These are phyloP conservation scores for Mycena rosella DNA, from an alignment of 768 basidiomycete species.

Conservation along the genomic window DNA sequence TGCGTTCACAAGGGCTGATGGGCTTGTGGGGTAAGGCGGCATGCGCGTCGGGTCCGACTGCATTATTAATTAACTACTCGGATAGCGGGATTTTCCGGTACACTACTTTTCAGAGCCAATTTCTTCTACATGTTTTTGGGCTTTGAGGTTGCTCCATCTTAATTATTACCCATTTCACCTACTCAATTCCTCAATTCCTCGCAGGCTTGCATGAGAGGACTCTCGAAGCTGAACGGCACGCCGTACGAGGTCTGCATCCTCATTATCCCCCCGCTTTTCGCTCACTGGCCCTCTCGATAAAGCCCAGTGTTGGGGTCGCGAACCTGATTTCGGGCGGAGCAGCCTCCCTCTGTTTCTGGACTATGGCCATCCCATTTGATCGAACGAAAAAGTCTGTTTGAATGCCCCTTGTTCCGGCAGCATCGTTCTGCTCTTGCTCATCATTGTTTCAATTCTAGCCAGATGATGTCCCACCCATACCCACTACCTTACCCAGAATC, in stretches of 20 bases:
- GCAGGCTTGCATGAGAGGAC: slow-evolving; percentile 73
- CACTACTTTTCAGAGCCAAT: slow-evolving; percentile 77
- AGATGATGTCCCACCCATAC: slow-evolving; percentile 73
- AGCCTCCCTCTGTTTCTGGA: slow-evolving; percentile 74
- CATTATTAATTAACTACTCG: background rate
- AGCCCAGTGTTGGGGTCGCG: slow-evolving; percentile 73
- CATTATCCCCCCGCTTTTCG: slow-evolving; percentile 8
- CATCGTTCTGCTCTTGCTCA: slow-evolving; percentile 14
- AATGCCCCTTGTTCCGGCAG: slow-evolving; percentile 5
- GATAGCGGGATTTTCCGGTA: slow-evolving; percentile 76
- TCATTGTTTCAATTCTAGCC: slow-evolving; percentile 51
- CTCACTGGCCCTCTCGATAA: slow-evolving; percentile 15
- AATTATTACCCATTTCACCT: slow-evolving; percentile 13
- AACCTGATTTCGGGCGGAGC: slow-evolving; percentile 78
- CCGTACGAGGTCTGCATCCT: slow-evolving; percentile 64
- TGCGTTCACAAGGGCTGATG: slow-evolving; percentile 68
- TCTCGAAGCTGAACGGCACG: slow-evolving; percentile 68
- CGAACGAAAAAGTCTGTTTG: slow-evolving; percentile 82
- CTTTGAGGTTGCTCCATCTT: slow-evolving; percentile 62
- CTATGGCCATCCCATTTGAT: slow-evolving; percentile 79
- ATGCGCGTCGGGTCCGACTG: background rate
- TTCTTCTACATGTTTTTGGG: slow-evolving; percentile 87
- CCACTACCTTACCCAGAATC: slow-evolving; percentile 57
- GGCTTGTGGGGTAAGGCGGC: slow-evolving; percentile 69
- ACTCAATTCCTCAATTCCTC: background rate